Base-by-base conservation (phyloP, 2,329 filamentous ascomycete species). In the Tolypocladium amazonense region DNA sequence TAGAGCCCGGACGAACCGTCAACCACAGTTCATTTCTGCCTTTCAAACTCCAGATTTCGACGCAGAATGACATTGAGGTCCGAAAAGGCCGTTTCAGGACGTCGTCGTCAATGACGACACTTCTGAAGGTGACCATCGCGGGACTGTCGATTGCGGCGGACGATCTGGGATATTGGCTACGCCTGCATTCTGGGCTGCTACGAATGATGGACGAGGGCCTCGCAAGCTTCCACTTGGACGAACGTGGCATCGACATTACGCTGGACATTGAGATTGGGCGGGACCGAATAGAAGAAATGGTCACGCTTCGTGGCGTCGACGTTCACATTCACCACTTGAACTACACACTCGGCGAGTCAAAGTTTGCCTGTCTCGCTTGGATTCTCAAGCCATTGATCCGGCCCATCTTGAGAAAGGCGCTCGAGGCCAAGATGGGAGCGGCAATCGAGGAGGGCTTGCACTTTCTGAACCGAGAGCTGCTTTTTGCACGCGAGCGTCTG, bases 11-110 rank as follows among this genome's bases (percentile, higher is more conserved):
- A 8, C 81, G 81, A 60, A 95, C 91, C 0, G 81, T 96, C 67
- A 93, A 96, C 71, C 78, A 88, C 62, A 90, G 88, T 3, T 96
- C 92, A 0, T 97, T 97, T 77, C 79, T 97, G 1, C 93, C 93
- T 0, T 93, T 91, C 75, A 85, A 86, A 59, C 79, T 97, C 58
- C 87, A 89, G 53, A 77, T 97, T 4, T 87, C 92, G 63, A 93
- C 90, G 0, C 88, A 88, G 72, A 97, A 95, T 68, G 89, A 96
- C 65, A 76, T 97, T 39, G 90, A 96, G 64, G 85, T 97, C 47
- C 84, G 88, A 64, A 96, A 96, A 71, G 87, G 86, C 23, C 86
- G 82, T 8, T 67, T 70, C 33, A 67, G 70, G n/a, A 92, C 88
- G 0, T 81, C 82, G 2, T 85, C 88, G 0, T 75, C 74, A 8